Base-by-base conservation (phyloP, 257 asterid species). In the Ophiorrhiza pumila region DNA sequence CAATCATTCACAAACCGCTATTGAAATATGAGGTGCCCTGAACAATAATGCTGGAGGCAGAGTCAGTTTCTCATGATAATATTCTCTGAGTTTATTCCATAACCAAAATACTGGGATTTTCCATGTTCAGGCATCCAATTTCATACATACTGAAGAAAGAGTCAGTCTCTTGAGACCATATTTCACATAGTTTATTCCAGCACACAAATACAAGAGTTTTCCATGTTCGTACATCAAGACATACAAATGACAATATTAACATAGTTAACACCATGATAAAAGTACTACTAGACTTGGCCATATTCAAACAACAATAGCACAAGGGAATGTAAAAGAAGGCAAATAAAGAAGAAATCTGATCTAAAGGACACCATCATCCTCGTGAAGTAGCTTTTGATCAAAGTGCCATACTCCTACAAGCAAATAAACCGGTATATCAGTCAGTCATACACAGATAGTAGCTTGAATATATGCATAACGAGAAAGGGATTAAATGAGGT, bases 401-500 rank as follows among this genome's bases (percentile, higher is more conserved):
- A 83, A 83, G 71, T 80, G 81, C 87, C 87, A 83, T 66, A 75
- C 78, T 14, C 87, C 87, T 83, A 75, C 68, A 77, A 52, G 41
- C 23, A 46, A 52, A 61, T 6, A 35, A 7, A 46, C 27, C 11
- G 6, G n/a, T 0, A 53, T 3, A 14, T 31, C 37, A 35, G 43
- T 29, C 65, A 25, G 18, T 79, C 31, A 14, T 41, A 39, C 4
- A 7, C 18, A 13, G 6, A 25, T 35, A 29, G 31, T 4, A 9
- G 20, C 31, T 18, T 39, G 52, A 61, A 60, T 23, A 35, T 43
- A 69, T 11, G 37, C 47, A 55, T 18, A 43, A 56, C 12, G 22
- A 43, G 31, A 29, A 32, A 17, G 9, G 53, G 25, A 23, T 3
- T 4, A 29, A 27, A 43, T 22, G 29, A 45, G 35, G 42, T 15